Evolutionary conservation across 2,329 filamentous ascomycete species (phyloP), one percentile per base, ranked within the genome.

Genomic region (Clonostachys byssicola): DNA sequence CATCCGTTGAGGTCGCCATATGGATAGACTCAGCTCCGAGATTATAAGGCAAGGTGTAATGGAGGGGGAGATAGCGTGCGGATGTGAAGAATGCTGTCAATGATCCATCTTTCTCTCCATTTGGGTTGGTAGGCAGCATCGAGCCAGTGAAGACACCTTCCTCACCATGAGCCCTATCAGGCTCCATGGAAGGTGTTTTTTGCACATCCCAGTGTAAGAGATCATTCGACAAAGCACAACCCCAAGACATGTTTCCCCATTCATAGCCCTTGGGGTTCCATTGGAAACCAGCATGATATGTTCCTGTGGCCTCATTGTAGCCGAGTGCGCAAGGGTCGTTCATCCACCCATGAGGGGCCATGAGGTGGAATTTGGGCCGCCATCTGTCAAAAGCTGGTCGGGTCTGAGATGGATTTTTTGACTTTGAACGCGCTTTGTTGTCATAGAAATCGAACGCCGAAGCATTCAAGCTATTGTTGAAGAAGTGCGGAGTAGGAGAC

Each of bases 231-330:
- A 68, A 75, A 6, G 75, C 75, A 52, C 79, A 72, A 3, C 77
- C 78, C 73, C 71, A 75, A 16, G 62, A 66, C 45, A 73, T 66
- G 51, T 67, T 60, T 7, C 61, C 65, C 67, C 68, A 72, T 38
- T 60, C 57, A 34, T 56, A 62, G 1, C 58, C 62, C 9, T 62
- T 59, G 2, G 67, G 66, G 36, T 70, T 71, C 57, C 65, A 78
- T 56, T 81, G 76, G 56, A 75, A 80, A 54, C 73, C 74, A 8
- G 79, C 54, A 51, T 80, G 76, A 49, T 80, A 81, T 3, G 59
- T 59, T 33, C 72, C 68, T 34, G 66, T 63, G 4, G 58, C 62
- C 13, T 71, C 72, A 56, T 75, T 73, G 52, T 75, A 78, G 60
- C 72, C 70, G 52, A 72, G 70, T 30, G 63, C 74, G 52, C 74